A percentile compares a stretch with the other conserved stretches of the same genome.
phyloP scores from a whole-genome alignment of 345 rosid species.

The Melastoma malabathricum region DNA sequence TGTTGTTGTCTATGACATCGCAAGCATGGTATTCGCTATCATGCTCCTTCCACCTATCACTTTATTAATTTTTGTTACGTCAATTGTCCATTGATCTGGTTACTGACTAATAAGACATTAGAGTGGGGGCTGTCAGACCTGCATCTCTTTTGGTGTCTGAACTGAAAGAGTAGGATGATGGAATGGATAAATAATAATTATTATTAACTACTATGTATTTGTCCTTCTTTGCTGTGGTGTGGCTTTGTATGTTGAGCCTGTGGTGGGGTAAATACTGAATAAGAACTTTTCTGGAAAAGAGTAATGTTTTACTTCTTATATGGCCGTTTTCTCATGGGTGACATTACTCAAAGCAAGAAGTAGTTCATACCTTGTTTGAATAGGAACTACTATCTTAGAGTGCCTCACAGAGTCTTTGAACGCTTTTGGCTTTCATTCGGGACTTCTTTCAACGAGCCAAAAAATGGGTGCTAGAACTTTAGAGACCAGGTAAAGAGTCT shows the following conservation, averaged over 20 bases:
- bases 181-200: background rate
- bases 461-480: constrained; percentile 58
- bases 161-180: too few species aligned
- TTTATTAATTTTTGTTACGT: background rate
- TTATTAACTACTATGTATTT: background rate
- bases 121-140: too few species aligned
- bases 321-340: too few species aligned
- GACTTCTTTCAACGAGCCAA: constrained; percentile 54
- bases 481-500: constrained; percentile 40
- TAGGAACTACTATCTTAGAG: too few species aligned
- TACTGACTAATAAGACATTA: too few species aligned
- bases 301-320: too few species aligned
- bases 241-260: background rate
- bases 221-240: background rate
- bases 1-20: constrained; percentile 62
- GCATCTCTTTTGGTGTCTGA: too few species aligned
- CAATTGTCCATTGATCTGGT: too few species aligned
- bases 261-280: background rate
- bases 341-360: too few species aligned
- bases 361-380: too few species aligned
- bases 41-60: background rate
- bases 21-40: constrained; percentile 39
- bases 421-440: constrained; percentile 14
- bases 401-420: background rate
- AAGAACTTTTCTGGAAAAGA: background rate